These are phyloP conservation scores for Mimosa pudica DNA, from an alignment of 306 rosid genomes.

Conservation along the genomic window DNA sequence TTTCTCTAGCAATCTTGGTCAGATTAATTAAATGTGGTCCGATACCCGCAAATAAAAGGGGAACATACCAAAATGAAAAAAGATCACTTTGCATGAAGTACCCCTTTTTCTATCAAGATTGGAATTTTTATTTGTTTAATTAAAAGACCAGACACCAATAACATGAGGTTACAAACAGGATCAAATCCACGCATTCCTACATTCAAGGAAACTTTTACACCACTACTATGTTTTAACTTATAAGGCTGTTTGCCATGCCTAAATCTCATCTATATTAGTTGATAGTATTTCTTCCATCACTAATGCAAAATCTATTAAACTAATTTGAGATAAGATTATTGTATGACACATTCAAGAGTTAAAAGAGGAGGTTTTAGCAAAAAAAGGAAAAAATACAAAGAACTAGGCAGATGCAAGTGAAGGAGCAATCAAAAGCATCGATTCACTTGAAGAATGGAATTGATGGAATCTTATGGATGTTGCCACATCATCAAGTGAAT, in stretches of 20 bases:
- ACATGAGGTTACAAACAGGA: too few relatives aligned
- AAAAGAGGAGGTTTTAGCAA: not conserved
- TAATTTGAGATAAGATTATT: too few relatives aligned
- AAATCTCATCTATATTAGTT: not conserved
- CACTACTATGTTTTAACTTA: too few relatives aligned
- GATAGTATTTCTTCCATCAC: not conserved
- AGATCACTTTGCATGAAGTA: too few relatives aligned
- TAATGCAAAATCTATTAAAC: too few relatives aligned
- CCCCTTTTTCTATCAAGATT: too few relatives aligned
- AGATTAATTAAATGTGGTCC: not conserved
- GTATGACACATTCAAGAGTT: not conserved
- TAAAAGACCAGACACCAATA: too few relatives aligned
- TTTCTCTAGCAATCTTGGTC: not conserved
- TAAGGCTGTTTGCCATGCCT: too few relatives aligned
- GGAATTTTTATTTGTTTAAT: too few relatives aligned
- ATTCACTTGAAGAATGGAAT: constrained; percentile 45
- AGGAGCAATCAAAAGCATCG: constrained; percentile 44
- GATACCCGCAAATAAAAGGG: not conserved
- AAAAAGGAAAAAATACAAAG: not conserved
- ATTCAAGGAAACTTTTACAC: too few relatives aligned
- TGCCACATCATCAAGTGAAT: constrained; percentile 82
- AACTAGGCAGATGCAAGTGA: constrained; percentile 42
- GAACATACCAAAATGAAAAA: too few relatives aligned
- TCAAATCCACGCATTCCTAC: too few relatives aligned
- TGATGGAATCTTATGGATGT: constrained; percentile 70